phyloP scores from a whole-genome alignment of 768 basidiomycete genomes.

The Tricholoma terreum region DNA sequence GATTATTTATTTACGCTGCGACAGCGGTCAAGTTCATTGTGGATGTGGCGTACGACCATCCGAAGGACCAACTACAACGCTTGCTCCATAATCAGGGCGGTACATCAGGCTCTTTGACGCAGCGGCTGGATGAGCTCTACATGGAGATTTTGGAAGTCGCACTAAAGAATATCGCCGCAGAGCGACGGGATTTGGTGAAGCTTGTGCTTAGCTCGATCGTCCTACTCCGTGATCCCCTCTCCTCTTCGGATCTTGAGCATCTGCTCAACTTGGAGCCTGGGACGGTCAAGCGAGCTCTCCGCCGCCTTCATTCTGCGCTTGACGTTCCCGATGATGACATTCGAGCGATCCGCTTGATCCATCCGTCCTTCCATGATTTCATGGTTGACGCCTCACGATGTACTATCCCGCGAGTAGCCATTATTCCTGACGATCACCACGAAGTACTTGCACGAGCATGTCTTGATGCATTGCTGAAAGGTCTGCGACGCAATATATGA shows the following conservation, averaged over 20 bases:
- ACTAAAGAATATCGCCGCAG: not conserved
- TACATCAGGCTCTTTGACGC: not conserved
- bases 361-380: not conserved
- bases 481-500: not conserved
- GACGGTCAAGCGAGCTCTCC: no score
- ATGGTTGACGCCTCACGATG: not conserved
- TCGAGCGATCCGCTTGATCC: not conserved
- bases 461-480: not conserved
- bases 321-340: not conserved
- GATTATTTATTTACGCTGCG: not conserved
- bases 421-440: not conserved
- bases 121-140: no score
- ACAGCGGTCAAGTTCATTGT: no score
- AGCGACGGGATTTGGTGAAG: not conserved
- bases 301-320: not conserved
- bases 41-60: not conserved
- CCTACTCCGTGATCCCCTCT: not conserved
- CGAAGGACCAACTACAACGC: not conserved
- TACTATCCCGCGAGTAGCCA: not conserved
- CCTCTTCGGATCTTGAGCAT: not conserved
- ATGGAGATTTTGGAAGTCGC: not conserved
- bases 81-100: not conserved
- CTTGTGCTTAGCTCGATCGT: not conserved
- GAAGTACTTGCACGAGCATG: not conserved
- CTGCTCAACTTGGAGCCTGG: not conserved